A percentile compares a stretch with the other conserved stretches of the same genome.
phyloP scores from a whole-genome alignment of 345 rosid genomes.

The Sonneratia caseolaris region DNA sequence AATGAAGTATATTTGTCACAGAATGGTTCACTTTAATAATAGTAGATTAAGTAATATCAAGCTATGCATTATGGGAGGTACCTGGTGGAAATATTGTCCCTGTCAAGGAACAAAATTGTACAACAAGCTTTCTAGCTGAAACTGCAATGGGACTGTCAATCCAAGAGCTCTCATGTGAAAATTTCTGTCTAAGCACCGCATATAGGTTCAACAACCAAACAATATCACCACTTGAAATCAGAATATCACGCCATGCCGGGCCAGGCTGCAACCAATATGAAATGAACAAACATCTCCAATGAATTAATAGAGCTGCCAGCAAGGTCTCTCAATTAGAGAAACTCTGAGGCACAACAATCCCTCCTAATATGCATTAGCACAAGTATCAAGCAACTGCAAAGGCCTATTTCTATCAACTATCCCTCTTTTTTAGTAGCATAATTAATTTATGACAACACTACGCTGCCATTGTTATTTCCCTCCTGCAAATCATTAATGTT shows the following conservation, averaged over 20 bases:
- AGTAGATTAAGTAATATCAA: constrained; percentile 6
- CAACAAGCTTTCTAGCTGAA: constrained; percentile 86
- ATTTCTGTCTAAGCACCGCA: constrained; percentile 70
- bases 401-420: not conserved
- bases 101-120: constrained; percentile 82
- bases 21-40: not conserved
- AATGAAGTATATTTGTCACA: not conserved
- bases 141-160: constrained; percentile 89
- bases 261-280: constrained; percentile 53
- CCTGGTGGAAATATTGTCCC: constrained; percentile 73
- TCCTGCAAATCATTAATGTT: not conserved
- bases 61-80: constrained; percentile 17
- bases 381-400: not conserved
- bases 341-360: not conserved
- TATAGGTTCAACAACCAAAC: constrained; percentile 74
- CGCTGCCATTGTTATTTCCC: not conserved
- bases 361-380: not conserved
- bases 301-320: not conserved
- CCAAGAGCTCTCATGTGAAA: constrained; percentile 62
- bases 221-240: constrained; percentile 80
- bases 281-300: constrained; percentile 5
- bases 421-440: not conserved
- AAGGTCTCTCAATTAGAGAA: not conserved
- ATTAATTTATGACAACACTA: not conserved
- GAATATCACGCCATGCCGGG: constrained; percentile 76